These are phyloP conservation scores for Trichoderma semiorbis DNA, from an alignment of 2,329 filamentous ascomycete genomes.

Conservation along the genomic window DNA sequence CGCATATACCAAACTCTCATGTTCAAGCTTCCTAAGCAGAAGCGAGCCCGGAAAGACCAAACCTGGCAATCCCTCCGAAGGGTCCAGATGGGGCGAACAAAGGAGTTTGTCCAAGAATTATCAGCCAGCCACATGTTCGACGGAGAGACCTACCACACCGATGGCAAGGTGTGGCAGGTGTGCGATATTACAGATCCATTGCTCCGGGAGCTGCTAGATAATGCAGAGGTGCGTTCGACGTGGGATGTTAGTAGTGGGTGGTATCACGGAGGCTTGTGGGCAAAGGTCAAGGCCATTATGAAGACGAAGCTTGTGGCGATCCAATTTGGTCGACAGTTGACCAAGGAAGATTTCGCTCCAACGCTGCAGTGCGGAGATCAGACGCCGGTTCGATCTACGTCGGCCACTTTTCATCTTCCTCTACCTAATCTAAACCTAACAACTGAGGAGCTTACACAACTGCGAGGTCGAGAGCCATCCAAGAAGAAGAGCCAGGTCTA, in stretches of 20 bases:
- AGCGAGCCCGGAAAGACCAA: constrained; percentile 43
- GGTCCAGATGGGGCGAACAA: constrained; percentile 37
- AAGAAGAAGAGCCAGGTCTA: constrained; percentile 38
- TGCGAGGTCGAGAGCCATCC: constrained; percentile 34
- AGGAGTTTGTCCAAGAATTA: constrained; percentile 38
- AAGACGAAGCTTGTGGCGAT: constrained; percentile 76
- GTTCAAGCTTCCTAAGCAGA: constrained; percentile 66
- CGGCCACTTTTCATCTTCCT: constrained; percentile 33
- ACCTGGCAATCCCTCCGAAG: constrained; percentile 49
- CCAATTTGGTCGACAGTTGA: constrained; percentile 51
- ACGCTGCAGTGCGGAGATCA: constrained; percentile 35
- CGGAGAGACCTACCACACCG: constrained; percentile 67
- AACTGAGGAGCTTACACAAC: constrained; percentile 33
- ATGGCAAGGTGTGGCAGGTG: constrained; percentile 91
- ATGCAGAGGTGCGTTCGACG: constrained; percentile 53
- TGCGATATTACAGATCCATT: constrained; percentile 86
- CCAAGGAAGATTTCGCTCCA: constrained; percentile 34
- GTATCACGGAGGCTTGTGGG: constrained; percentile 77
- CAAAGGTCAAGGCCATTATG: constrained; percentile 83
- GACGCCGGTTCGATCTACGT: constrained; percentile 32
- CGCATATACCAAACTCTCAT: constrained; percentile 85
- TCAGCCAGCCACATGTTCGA: constrained; percentile 74
- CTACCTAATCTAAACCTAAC: constrained; percentile 36
- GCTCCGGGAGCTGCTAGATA: constrained; percentile 62
- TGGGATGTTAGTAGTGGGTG: constrained; percentile 73